Evolutionary conservation across 768 basidiomycete genomes (phyloP).

Genomic region (Lentinus brumalis): DNA sequence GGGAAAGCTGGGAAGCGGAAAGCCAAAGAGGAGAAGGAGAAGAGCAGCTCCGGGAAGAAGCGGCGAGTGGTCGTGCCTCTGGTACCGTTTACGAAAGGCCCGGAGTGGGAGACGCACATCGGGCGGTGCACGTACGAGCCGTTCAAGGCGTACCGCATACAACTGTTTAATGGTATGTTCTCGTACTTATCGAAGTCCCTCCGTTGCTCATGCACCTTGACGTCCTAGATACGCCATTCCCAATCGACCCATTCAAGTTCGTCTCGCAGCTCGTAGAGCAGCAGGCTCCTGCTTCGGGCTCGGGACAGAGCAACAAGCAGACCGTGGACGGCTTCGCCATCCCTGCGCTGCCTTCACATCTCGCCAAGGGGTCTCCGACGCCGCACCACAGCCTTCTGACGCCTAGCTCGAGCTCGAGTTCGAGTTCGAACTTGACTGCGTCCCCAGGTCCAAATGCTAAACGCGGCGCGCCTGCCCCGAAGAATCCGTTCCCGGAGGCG

Average conservation of each 20-base stretch:
- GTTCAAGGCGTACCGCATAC: constrained; percentile 75
- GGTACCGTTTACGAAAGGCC: constrained; percentile 80
- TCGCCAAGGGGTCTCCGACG: constrained; percentile 9
- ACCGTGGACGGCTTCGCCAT: constrained; percentile 44
- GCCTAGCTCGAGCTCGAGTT: constrained; percentile 7
- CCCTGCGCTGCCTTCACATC: constrained; percentile 31
- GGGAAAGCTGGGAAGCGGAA: constrained; percentile 57
- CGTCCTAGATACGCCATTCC: constrained; percentile 63
- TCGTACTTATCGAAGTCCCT: constrained; percentile 1
- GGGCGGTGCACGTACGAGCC: constrained; percentile 69
- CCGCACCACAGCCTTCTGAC: not conserved
- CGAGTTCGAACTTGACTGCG: constrained; percentile 10
- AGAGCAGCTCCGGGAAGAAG: constrained; percentile 59
- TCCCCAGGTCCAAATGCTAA: constrained; percentile 29
- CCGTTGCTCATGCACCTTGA: constrained; percentile 3
- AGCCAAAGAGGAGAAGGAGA: constrained; percentile 49
- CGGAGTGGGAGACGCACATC: constrained; percentile 73
- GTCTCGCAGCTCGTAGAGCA: constrained; percentile 52
- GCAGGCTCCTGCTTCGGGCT: constrained; percentile 22
- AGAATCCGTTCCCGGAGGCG: constrained; percentile 67
- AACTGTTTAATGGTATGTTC: constrained; percentile 78
- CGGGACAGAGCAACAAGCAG: constrained; percentile 26
- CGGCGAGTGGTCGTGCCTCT: constrained; percentile 78
- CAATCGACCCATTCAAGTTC: constrained; percentile 79
- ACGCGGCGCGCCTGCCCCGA: constrained; percentile 36